Conservation (phyloP, 176 grass and related monocot species). For the barley (Hordeum vulgare) region MorexV3_pseudomolecules_assembly NC_058522.1:26764421-26764920, state of each 20-base stretch:
- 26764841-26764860: constrained; percentile 7
- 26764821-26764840: constrained; percentile 55
- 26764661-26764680: not conserved
- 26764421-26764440: not conserved
- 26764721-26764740: constrained; percentile 60
- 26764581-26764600: not conserved
- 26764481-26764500: constrained; percentile 2
- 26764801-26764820: constrained; percentile 64
- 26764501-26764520: constrained; percentile 4
- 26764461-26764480: constrained; percentile 14
- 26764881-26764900: constrained; percentile 73
- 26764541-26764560: not conserved
- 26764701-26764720: constrained; percentile 44
- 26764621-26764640: not conserved
- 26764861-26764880: not conserved
- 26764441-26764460: constrained; percentile 23
- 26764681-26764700: constrained; percentile 43
- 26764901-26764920: constrained; percentile 71
- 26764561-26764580: not conserved
- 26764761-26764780: constrained; percentile 83
- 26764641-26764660: constrained; percentile 17
- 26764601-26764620: not conserved
- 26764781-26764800: constrained; percentile 68
- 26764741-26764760: constrained; percentile 58
- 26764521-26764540: not conserved